A percentile compares a stretch with the other conserved stretches of the same genome.
These are phyloP conservation scores for Artemisia tridentata DNA, from an alignment of 129 eudicot species.

Conservation along the genomic window DNA sequence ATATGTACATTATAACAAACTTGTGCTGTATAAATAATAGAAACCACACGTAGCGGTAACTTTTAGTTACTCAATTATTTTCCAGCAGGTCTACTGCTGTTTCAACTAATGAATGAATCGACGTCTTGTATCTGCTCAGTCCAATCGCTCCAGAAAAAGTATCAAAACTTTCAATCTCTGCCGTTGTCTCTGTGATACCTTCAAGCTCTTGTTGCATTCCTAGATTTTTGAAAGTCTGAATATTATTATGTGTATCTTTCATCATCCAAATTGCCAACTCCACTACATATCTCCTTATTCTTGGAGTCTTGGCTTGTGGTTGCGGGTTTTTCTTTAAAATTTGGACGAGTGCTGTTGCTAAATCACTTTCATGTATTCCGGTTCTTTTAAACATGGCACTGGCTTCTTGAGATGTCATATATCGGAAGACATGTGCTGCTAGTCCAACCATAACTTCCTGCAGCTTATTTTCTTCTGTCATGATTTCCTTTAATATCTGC, in stretches of 20 bases:
- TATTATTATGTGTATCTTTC: constrained; percentile 44
- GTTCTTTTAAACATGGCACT: constrained; percentile 41
- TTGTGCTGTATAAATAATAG: neutral
- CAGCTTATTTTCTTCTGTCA: constrained; percentile 65
- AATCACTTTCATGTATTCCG: constrained; percentile 46
- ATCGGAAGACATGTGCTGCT: constrained; percentile 61
- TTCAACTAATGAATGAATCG: constrained; percentile 76
- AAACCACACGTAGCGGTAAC: neutral
- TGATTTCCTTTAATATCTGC: constrained; percentile 65
- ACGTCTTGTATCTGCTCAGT: constrained; percentile 50
- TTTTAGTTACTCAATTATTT: constrained; percentile 23
- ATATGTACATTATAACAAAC: neutral
- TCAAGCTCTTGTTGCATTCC: constrained; percentile 64
- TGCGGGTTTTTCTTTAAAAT: constrained; percentile 56
- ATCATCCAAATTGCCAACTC: constrained; percentile 92
- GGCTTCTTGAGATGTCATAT: constrained; percentile 53
- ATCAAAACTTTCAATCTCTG: constrained; percentile 84
- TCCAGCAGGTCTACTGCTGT: constrained; percentile 52
- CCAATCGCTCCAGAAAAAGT: constrained; percentile 93
- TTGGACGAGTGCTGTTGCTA: constrained; percentile 48
- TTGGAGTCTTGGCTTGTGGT: constrained; percentile 69
- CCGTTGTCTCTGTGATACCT: constrained; percentile 63
- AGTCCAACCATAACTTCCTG: constrained; percentile 94
- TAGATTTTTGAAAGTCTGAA: constrained; percentile 42
- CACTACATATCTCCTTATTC: constrained; percentile 65